Conservation (phyloP, 2,329 filamentous ascomycete species). For the Dothiorella sarmentorum region DNA sequence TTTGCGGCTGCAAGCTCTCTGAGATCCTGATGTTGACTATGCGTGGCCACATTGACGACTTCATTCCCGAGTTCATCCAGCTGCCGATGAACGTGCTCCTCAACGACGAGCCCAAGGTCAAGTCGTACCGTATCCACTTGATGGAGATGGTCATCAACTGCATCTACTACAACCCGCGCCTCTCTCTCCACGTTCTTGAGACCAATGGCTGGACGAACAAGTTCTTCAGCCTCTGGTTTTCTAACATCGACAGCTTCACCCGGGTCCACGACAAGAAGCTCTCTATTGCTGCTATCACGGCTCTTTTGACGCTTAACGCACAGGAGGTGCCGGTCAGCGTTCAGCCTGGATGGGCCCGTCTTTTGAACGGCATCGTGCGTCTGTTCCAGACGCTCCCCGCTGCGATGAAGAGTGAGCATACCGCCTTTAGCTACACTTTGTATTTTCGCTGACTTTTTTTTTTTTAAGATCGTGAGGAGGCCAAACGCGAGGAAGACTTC, state of each 20-base stretch:
- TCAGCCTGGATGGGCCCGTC: constrained; percentile 88
- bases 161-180: constrained; percentile 91
- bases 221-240: constrained; percentile 98
- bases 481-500: constrained; percentile 79
- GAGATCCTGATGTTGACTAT: constrained; percentile 97
- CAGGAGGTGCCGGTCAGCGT: constrained; percentile 88
- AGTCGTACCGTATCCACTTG: constrained; percentile 90
- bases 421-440: neutral
- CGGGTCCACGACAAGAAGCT: constrained; percentile 98
- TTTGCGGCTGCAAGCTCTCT: constrained; percentile 95
- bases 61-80: constrained; percentile 81
- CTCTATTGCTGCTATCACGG: constrained; percentile 88
- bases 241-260: constrained; percentile 87
- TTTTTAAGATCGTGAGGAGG: constrained; percentile 76
- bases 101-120: constrained; percentile 75
- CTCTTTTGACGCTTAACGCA: constrained; percentile 73
- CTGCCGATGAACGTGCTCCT: constrained; percentile 82
- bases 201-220: constrained; percentile 93
- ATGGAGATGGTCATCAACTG: constrained; percentile 99
- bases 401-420: constrained; percentile 72
- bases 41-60: constrained; percentile 80
- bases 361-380: constrained; percentile 83
- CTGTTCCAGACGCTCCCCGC: constrained; percentile 88
- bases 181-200: constrained; percentile 86
- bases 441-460: constrained; percentile 23